Conservation (phyloP, 306 rosid genomes). For the Casuarina cunninghamiana region DNA sequence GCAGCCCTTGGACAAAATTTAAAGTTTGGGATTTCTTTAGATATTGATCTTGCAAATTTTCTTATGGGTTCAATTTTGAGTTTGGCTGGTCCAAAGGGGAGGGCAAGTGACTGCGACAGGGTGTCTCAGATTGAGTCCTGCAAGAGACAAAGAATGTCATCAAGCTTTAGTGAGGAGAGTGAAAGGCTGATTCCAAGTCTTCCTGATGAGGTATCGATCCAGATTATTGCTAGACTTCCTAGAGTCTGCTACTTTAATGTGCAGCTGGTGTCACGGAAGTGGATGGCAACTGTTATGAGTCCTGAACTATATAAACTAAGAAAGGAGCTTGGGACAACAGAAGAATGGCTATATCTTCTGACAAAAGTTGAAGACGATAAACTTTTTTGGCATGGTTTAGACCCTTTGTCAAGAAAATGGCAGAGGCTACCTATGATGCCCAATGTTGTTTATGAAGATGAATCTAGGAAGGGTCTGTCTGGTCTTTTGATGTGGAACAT, state of each 20-base stretch:
- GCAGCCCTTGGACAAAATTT: slow-evolving; percentile 3
- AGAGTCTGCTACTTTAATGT: slow-evolving; percentile 59
- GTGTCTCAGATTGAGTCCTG: slow-evolving; percentile 43
- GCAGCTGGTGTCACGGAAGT: slow-evolving; percentile 70
- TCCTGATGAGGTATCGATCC: slow-evolving; percentile 90
- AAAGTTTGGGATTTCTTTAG: slow-evolving; percentile 25
- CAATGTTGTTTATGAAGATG: slow-evolving; percentile 51
- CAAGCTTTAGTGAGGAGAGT: slow-evolving; percentile 52
- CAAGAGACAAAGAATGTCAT: slow-evolving; percentile 77
- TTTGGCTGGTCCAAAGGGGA: slow-evolving; percentile 40
- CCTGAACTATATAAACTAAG: slow-evolving; percentile 64
- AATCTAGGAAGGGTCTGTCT: slow-evolving; percentile 50
- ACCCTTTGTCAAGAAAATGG: slow-evolving; percentile 75
- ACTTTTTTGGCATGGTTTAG: slow-evolving; percentile 76
- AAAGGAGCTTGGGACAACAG: slow-evolving; percentile 75
- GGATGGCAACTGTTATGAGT: slow-evolving; percentile 65
- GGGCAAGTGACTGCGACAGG: slow-evolving; percentile 36
- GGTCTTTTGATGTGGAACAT: slow-evolving; percentile 72
- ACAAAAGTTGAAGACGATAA: slow-evolving; percentile 68
- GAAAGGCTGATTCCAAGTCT: slow-evolving; percentile 75
- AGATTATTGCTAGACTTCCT: slow-evolving; percentile 88
- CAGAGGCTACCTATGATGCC: slow-evolving; percentile 89
- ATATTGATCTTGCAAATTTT: slow-evolving; percentile 31
- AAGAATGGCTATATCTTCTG: slow-evolving; percentile 89
- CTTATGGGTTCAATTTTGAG: slow-evolving; percentile 76